Base-by-base conservation (phyloP, 306 rosid species). In the Acacia crassicarpa region DNA sequence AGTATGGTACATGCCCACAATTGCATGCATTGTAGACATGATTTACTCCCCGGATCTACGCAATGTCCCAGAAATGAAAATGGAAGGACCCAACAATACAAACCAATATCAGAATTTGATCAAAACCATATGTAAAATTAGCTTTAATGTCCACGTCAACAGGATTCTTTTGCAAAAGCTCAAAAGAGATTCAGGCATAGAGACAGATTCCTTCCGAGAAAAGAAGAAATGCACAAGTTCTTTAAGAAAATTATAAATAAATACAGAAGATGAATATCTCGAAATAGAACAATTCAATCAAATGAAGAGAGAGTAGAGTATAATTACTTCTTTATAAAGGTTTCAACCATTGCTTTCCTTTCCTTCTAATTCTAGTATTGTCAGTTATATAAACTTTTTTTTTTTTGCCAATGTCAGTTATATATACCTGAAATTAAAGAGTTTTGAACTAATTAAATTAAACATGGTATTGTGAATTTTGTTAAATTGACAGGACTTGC, bases 311-410 rank as follows among this genome's bases (percentile, higher is more conserved):
- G 79, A 74, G 25, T 4, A 72, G n/a, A 72, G 35, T 54, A 45
- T 19, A 74, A 72, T 88, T 91, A 93, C 98, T 85, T 95, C 76
- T 89, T 87, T 80, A 96, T 93, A 81, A 96, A 96, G 78, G 94
- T 81, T 74, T 92, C 94, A 61, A 92, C 97, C 99, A 93, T 89
- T 63, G 91, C 90, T 89, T 96, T 96, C 83, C 98, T 82, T 86
- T 96, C 94, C 40, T 35, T 35, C 6, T 35, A 0, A 1, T 0
- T 35, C 40, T 35, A 35, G 40, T 35, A 35, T 35, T 35, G 7
- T 35, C 40, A 35, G 40, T 35, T 35, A 35, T 35, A 5, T 35
- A 35, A 35, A 30, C 32, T n/a, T n/a, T n/a, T n/a, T n/a, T n/a
- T n/a, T n/a, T n/a, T n/a, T 30, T 30, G 32, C 27, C 27, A 27